Evolutionary conservation across 2,329 filamentous ascomycete species (phyloP).

Genomic region (Penicillium aurantiogriseum): DNA sequence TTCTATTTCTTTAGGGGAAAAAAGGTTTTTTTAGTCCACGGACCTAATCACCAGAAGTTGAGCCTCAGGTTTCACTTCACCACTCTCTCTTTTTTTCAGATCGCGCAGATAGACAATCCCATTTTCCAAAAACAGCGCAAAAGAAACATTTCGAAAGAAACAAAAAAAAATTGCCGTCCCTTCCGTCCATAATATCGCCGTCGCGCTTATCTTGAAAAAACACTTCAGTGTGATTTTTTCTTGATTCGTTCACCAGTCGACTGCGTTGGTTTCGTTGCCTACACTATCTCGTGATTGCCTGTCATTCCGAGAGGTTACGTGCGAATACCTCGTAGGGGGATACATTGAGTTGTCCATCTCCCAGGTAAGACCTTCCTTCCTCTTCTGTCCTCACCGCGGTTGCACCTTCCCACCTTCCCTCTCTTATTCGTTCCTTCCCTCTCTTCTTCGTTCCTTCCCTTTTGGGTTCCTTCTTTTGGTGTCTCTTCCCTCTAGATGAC

Average conservation of each 20-base stretch:
- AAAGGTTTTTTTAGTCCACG: slow-evolving; percentile 5
- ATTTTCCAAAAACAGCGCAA: slow-evolving; percentile 16
- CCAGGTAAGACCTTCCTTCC: slow-evolving; percentile 52
- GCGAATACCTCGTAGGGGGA: slow-evolving; percentile 59
- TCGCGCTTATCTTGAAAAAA: slow-evolving; percentile 29
- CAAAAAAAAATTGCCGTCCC: slow-evolving; percentile 15
- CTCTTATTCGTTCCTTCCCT: not conserved
- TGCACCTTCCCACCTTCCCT: slow-evolving; percentile 4
- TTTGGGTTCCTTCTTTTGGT: not conserved
- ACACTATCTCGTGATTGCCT: slow-evolving; percentile 9
- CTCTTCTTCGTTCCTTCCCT: no score
- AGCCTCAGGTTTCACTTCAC: slow-evolving; percentile 16
- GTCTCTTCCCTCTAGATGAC: no score
- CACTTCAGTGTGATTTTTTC: slow-evolving; percentile 41
- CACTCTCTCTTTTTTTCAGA: slow-evolving; percentile 28
- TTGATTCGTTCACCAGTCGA: slow-evolving; percentile 15
- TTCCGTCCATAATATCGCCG: slow-evolving; percentile 13
- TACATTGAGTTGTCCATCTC: slow-evolving; percentile 99
- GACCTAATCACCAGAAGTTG: slow-evolving; percentile 5
- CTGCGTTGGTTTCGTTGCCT: slow-evolving; percentile 10
- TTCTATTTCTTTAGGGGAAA: slow-evolving; percentile 5
- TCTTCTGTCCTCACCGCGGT: not conserved
- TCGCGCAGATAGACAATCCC: slow-evolving; percentile 29
- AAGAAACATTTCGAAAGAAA: slow-evolving; percentile 16
- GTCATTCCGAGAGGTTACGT: slow-evolving; percentile 10